Evolutionary conservation across 495 filamentous ascomycete genomes (phyloP).

Genomic region (Aspergillus wentii): DNA sequence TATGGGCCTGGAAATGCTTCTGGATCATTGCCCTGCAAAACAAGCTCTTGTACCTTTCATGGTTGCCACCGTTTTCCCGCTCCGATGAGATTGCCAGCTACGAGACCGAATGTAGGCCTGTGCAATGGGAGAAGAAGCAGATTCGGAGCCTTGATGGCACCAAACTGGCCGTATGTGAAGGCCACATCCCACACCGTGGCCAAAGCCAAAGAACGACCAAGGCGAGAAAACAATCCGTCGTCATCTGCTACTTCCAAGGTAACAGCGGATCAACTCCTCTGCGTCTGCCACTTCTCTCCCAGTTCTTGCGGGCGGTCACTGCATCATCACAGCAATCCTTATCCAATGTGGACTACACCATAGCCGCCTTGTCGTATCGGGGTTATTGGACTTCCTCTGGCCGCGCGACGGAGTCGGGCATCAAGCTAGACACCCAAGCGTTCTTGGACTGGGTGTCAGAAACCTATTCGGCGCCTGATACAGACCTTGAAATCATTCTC

Average conservation of each 20-base stretch:
- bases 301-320: slow-evolving; percentile 23
- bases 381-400: slow-evolving; percentile 78
- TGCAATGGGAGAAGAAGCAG: slow-evolving; percentile 59
- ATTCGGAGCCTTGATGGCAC: slow-evolving; percentile 56
- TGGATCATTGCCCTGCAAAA: slow-evolving; percentile 81
- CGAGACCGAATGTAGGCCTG: slow-evolving; percentile 46
- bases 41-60: slow-evolving; percentile 79
- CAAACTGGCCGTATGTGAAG: slow-evolving; percentile 52
- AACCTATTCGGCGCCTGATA: slow-evolving; percentile 23
- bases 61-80: slow-evolving; percentile 55
- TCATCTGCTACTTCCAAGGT: slow-evolving; percentile 37
- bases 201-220: not conserved
- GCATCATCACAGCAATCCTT: not conserved
- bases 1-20: slow-evolving; percentile 77
- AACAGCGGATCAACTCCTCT: slow-evolving; percentile 55
- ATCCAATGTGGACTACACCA: slow-evolving; percentile 39
- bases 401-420: slow-evolving; percentile 58
- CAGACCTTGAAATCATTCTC: slow-evolving; percentile 49
- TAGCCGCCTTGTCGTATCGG: slow-evolving; percentile 67
- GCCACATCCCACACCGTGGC: slow-evolving; percentile 13
- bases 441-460: slow-evolving; percentile 50
- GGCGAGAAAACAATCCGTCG: slow-evolving; percentile 14
- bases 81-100: slow-evolving; percentile 58
- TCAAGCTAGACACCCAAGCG: slow-evolving; percentile 59
- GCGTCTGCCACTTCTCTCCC: slow-evolving; percentile 63